Evolutionary conservation across 148 eudicot genomes (phyloP).

Genomic region (Fagopyrum esculentum): DNA sequence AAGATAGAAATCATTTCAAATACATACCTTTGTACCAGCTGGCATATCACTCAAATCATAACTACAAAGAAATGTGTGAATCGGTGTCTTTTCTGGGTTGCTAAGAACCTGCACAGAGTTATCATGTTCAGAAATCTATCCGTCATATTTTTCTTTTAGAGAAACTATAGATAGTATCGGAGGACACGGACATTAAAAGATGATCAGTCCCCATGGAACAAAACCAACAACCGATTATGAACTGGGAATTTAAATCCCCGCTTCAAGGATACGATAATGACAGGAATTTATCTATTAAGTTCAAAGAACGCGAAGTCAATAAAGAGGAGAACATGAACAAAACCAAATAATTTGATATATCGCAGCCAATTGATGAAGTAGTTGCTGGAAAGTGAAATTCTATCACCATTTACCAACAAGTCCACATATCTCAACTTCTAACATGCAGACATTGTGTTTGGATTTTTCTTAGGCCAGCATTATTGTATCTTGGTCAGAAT

Average conservation of each 20-base stretch:
- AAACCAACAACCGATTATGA: not conserved
- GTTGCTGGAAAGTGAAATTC: not conserved
- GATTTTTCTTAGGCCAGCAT: not conserved
- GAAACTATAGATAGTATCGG: not conserved
- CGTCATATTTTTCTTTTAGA: not conserved
- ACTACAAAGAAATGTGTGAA: conserved; percentile 74
- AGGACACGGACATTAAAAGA: not conserved
- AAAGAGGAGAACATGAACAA: not conserved
- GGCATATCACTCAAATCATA: conserved; percentile 85
- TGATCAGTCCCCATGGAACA: not conserved
- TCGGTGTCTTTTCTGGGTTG: conserved; percentile 74
- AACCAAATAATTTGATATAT: not conserved
- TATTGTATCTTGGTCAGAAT: not conserved
- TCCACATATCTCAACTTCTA: no score
- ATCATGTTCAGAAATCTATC: not conserved
- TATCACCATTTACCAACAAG: not conserved
- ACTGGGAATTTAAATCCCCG: not conserved
- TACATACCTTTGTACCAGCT: conserved; percentile 58
- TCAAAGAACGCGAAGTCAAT: not conserved
- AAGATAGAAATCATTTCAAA: not conserved
- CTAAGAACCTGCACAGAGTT: conserved; percentile 49
- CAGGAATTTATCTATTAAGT: not conserved
- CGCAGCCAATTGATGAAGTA: not conserved
- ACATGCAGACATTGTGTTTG: not conserved
- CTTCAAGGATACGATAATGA: not conserved